Conservation (phyloP, 2,329 filamentous ascomycete species). For the Aspergillus aculeatinus region DNA sequence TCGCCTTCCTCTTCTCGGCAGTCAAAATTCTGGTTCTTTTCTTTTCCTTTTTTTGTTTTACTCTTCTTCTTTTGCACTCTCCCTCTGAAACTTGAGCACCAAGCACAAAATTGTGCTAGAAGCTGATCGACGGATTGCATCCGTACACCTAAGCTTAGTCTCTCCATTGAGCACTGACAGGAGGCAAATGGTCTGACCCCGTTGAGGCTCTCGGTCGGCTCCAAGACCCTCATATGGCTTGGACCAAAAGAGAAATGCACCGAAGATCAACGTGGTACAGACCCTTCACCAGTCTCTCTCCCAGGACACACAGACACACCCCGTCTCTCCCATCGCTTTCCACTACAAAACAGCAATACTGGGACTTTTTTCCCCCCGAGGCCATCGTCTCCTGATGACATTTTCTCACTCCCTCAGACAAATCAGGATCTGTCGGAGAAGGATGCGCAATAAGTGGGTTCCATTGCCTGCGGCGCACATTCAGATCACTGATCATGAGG, state of each 20-base stretch:
- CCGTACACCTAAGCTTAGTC: neutral
- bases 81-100: neutral
- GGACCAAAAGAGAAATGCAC: neutral
- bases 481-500: conserved; percentile 2
- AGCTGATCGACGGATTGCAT: neutral
- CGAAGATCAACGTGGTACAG: neutral
- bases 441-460: neutral
- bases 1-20: neutral
- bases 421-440: neutral
- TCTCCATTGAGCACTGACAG: neutral
- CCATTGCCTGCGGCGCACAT: neutral
- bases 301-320: neutral
- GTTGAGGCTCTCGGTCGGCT: neutral
- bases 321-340: neutral
- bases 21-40: neutral
- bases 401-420: neutral
- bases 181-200: neutral
- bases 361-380: neutral
- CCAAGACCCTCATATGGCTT: neutral
- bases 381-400: conserved; percentile 2
- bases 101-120: neutral
- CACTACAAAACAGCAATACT: neutral
- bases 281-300: neutral
- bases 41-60: neutral
- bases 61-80: too few species aligned